Evolutionary conservation across 345 rosid genomes (phyloP), one percentile per base, ranked within the genome.

Genomic region (Salix purpurea): DNA sequence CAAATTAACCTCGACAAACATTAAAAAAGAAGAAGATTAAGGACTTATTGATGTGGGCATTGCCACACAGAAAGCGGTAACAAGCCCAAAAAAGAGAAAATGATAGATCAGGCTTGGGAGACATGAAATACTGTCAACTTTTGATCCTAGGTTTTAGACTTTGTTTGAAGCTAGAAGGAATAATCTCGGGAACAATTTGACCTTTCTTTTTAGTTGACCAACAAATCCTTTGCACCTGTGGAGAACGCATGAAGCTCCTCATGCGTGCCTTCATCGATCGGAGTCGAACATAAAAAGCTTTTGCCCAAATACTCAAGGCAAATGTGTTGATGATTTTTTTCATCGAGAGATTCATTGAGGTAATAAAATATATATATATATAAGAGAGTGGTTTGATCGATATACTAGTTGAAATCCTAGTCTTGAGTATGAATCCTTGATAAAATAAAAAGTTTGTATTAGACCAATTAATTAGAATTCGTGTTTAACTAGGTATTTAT

Each of bases 221-320:
- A 4, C 58, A 10, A 26, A 37, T n/a, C 4, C 56, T 46, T 44
- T 79, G 36, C 73, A 42, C 11, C 56, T 37, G 23, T 24, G 34
- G 42, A 52, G 78, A 64, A 71, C 70, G 80, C 61, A 34, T 34
- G 37, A 72, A 79, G 69, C 79, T 67, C 84, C 76, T 67, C 70
- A 5, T 64, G 80, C 46, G 76, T 34, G 76, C 78, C 88, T 81
- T 83, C 81, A 74, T 70, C 83, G 76, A 78, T 70, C 83, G 79
- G 84, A 73, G 86, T 85, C 86, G 81, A 83, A 79, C 83, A 72
- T 74, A 74, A 85, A 76, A 85, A 78, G 84, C 2, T 28, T 28
- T 28, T 28, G 46, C 36, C 61, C 60, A 36, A 21, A 36, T 13
- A 10, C 62, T 24, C 9, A 13, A 70, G 26, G 28, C 4, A 34